Base-by-base conservation (phyloP, 495 filamentous ascomycete genomes). In the Stereocaulon alpinum region DNA sequence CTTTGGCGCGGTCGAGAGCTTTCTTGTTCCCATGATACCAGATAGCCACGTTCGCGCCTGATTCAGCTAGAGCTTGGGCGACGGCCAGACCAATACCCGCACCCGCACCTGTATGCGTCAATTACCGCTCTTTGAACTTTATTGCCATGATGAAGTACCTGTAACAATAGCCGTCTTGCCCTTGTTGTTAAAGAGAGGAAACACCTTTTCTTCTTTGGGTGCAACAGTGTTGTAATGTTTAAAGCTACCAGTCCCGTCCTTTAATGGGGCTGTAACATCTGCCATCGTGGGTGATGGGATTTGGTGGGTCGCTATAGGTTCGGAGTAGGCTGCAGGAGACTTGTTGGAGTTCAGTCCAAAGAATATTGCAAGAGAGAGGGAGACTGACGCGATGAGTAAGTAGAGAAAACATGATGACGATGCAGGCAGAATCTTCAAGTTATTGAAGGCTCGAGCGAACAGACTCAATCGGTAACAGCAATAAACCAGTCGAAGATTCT, bases 111-210 rank as follows among this genome's bases (percentile, higher is more conserved):
- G 89, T 84, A 34, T 52, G 4, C n/a, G 7, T 52, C 29, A 52
- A 29, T 32, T 32, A 12, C 11, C 17, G 17, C 20, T 52, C 49
- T 34, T 32, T 37, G 6, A 5, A 14, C n/a, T 30, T 1, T 11
- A 50, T n/a, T 7, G 9, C 30, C 34, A n/a, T 9, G 30, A 29
- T 30, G 34, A 52, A 30, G 87, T 86, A 41, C 90, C 90, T 5
- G 91, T 85, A 24, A 94, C 82, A 60, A 94, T 88, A 40, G 89
- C 89, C 11, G 88, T 93, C 68, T 83, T 88, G 41, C 87, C 86
- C 70, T 86, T 87, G 47, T 94, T 76, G 12, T 86, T 91, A 74
- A 95, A 91, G 59, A 95, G 80, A n/a, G 84, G 79, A 58, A 91
- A 69, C 56, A 95, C 79, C 50, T 80, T 78, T 34, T 78, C 76